Conservation (phyloP, 2,329 filamentous ascomycete species). For the Alternaria triticimaculans region DNA sequence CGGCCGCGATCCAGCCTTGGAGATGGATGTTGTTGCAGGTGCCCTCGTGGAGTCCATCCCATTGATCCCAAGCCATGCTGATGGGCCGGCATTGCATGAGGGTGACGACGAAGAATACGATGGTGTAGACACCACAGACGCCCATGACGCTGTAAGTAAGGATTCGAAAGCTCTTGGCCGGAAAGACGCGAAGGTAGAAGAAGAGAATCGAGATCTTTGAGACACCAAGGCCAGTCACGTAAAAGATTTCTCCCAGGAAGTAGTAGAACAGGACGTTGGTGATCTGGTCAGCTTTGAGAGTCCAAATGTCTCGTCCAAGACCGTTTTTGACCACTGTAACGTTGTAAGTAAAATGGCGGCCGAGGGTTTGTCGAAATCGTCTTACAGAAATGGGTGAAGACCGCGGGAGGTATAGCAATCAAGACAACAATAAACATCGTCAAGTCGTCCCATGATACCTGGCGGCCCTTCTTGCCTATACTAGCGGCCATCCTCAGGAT, state of each 20-base stretch:
- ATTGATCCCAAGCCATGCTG: constrained; percentile 55
- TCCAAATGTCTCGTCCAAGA: constrained; percentile 61
- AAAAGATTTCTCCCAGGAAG: constrained; percentile 41
- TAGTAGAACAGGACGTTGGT: constrained; percentile 50
- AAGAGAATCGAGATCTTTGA: constrained; percentile 46
- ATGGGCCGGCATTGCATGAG: constrained; percentile 60
- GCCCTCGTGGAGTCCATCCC: constrained; percentile 34
- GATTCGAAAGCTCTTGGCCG: constrained; percentile 32
- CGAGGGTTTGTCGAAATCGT: background rate
- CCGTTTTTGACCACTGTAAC: constrained; percentile 41
- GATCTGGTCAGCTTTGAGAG: constrained; percentile 50
- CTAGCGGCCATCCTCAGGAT: constrained; percentile 45
- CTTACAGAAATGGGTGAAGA: constrained; percentile 21
- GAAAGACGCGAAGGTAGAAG: constrained; percentile 47
- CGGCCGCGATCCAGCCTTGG: constrained; percentile 40
- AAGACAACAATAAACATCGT: constrained; percentile 50
- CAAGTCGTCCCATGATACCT: constrained; percentile 48
- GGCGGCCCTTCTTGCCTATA: constrained; percentile 40
- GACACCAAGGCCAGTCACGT: constrained; percentile 36
- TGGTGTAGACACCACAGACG: constrained; percentile 32
- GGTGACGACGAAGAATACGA: constrained; percentile 58
- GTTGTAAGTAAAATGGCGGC: background rate
- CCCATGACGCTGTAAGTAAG: constrained; percentile 34
- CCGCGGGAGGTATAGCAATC: constrained; percentile 27
- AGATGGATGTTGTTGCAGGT: constrained; percentile 44